A percentile compares a stretch with the other conserved stretches of the same genome.
Evolutionary conservation across 306 rosid genomes (phyloP).

Genomic region (Quercus engelmannii): DNA sequence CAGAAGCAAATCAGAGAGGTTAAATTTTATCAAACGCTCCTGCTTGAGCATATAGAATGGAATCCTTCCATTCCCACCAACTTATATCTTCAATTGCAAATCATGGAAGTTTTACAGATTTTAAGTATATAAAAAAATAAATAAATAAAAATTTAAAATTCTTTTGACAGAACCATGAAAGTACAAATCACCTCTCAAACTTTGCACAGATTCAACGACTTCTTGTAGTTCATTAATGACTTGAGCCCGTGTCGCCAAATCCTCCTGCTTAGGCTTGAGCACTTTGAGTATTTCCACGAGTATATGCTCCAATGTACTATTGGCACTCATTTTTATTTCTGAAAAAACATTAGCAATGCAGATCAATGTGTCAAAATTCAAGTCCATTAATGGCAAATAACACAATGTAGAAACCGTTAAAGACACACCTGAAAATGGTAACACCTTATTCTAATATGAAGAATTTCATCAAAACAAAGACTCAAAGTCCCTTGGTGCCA

Average conservation of each 20-base stretch:
- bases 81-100: neutral
- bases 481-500: neutral
- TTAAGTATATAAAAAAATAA: neutral
- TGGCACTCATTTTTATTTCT: constrained; percentile 37
- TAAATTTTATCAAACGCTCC: neutral
- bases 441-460: too few relatives aligned
- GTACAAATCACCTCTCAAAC: constrained; percentile 49
- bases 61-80: constrained; percentile 8
- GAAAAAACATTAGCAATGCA: neutral
- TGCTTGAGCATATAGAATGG: neutral
- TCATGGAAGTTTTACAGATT: neutral
- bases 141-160: neutral
- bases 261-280: constrained; percentile 47
- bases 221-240: constrained; percentile 43
- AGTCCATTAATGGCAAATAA: constrained; percentile 12
- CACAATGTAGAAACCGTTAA: constrained; percentile 20
- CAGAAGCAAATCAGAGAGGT: neutral
- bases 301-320: constrained; percentile 39
- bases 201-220: constrained; percentile 47
- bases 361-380: constrained; percentile 6
- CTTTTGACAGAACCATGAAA: constrained; percentile 13
- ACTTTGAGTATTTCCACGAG: constrained; percentile 46
- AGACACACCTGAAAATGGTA: neutral
- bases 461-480: neutral
- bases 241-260: constrained; percentile 46